Evolutionary conservation across 1,284 basidiomycete genomes (phyloP).

Genomic region (Megacollybia platyphylla): DNA sequence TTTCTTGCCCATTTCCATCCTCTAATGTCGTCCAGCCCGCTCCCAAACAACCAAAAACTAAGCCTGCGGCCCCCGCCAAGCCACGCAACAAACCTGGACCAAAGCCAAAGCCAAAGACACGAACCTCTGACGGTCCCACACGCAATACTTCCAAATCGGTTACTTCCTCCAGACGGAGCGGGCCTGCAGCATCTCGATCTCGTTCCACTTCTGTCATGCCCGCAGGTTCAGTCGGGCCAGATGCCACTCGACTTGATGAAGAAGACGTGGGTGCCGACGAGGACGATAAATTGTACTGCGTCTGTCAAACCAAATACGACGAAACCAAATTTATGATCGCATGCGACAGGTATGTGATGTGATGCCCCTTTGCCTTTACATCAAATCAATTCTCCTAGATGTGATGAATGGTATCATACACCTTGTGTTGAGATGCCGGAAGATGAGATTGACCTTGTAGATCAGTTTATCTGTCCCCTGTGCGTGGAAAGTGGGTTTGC

Average conservation of each 20-base stretch:
- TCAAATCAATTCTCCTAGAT: constrained; percentile 27
- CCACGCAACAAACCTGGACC: constrained; percentile 24
- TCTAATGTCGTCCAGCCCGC: constrained; percentile 16
- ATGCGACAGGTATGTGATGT: constrained; percentile 58
- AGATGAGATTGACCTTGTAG: constrained; percentile 67
- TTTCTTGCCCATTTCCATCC: constrained; percentile 8
- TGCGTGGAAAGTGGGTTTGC: constrained; percentile 55
- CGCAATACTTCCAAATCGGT: constrained; percentile 4
- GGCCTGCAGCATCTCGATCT: constrained; percentile 34
- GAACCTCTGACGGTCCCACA: constrained; percentile 10
- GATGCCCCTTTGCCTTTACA: background rate
- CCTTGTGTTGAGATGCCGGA: constrained; percentile 70
- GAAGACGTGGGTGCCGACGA: constrained; percentile 37
- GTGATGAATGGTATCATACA: constrained; percentile 86
- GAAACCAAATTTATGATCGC: constrained; percentile 81
- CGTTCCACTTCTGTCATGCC: constrained; percentile 61
- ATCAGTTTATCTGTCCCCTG: constrained; percentile 74
- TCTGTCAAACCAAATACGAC: constrained; percentile 73
- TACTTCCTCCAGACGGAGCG: constrained; percentile 8
- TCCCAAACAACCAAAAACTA: constrained; percentile 18
- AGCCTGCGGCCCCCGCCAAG: constrained; percentile 22
- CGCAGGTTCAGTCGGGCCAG: constrained; percentile 23
- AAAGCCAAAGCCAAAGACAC: constrained; percentile 21
- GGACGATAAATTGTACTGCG: constrained; percentile 72
- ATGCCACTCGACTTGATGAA: constrained; percentile 22